Base-by-base conservation (phyloP, 2,329 filamentous ascomycete genomes). In the Tolypocladium tundrense region DNA sequence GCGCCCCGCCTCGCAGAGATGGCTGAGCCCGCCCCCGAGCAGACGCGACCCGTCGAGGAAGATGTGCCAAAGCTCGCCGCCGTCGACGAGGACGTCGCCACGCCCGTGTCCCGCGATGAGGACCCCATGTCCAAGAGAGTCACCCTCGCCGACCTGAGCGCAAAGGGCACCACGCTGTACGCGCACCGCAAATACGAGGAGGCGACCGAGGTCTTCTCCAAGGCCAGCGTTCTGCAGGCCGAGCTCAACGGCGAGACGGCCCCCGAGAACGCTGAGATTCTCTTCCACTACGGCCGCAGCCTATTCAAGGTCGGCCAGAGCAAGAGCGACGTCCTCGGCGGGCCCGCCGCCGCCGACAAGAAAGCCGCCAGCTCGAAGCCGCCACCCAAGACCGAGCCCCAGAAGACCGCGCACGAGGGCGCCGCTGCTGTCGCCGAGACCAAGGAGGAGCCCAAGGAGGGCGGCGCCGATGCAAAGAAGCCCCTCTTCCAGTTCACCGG, bases 261-360 rank as follows among this genome's bases (percentile, higher is more conserved):
- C 19, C 85, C 90, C 4, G 87, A 91, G 59, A 99, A 99, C 67
- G 93, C 92, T 55, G 93, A 97, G 70, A 84, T 99, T 53, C 84
- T 97, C 24, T 99, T 96, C 73, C 84, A 91, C 62, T 99, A 99
- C 73, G 94, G 94, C 16, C 90, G 93, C 69, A 91, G 91, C 58
- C 78, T 99, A 24, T 97, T 96, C 80, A 92, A 92, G 72, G 88
- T 97, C 60, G 94, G 92, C 37, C 89, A 97, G 71, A 87, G 85
- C 71, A 96, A 96, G 73, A 97, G 91, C 69, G 92, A 97, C 69
- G 92, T 99, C 31, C 80, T 99, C 41, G 94, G 94, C 58, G 90
- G 88, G 40, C 88, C 88, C 67, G 88, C 92, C 24, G 72, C 83
- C 69, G 75, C 80, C 68, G 73, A 85, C n/a, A 67, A 69, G 73